Evolutionary conservation across 179 eudicot genomes (phyloP).

Genomic region (Heliamphora pulchella): DNA sequence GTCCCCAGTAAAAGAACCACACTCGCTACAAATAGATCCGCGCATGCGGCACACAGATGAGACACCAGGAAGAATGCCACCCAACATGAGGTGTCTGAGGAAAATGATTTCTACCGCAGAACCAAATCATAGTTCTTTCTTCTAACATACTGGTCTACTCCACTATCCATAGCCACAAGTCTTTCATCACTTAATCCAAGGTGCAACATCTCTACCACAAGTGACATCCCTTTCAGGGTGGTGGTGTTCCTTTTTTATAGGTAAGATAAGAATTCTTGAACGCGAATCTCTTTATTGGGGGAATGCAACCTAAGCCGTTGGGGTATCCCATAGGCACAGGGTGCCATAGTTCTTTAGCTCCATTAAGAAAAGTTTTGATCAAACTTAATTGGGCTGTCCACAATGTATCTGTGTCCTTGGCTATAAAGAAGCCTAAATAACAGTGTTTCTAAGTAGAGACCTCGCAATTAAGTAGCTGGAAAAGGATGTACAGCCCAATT

Average conservation of each 20-base stretch:
- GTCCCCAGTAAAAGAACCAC: background rate
- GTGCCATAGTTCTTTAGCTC: background rate
- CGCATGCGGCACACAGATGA: background rate
- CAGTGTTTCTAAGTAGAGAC: background rate
- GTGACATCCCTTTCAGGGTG: background rate
- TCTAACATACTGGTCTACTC: background rate
- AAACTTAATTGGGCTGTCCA: background rate
- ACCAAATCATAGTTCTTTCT: slow-evolving; percentile 1
- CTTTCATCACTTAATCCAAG: background rate
- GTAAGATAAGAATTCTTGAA: too few species aligned
- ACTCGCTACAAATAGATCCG: background rate
- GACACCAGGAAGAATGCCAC: background rate
- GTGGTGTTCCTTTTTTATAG: too few species aligned
- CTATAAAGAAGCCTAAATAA: background rate
- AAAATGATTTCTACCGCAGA: background rate
- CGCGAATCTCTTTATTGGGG: too few species aligned
- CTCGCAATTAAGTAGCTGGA: background rate
- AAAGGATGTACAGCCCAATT: too few species aligned
- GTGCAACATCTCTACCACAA: background rate
- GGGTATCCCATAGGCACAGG: too few species aligned
- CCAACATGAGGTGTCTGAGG: background rate
- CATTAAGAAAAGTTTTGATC: background rate
- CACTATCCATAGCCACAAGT: background rate
- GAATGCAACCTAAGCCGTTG: too few species aligned
- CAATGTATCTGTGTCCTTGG: background rate